Percentiles rank a stretch among this genome's conserved stretches.
phyloP scores from a whole-genome alignment of 164 flowering plant species.

The Litsea cubeba region DNA sequence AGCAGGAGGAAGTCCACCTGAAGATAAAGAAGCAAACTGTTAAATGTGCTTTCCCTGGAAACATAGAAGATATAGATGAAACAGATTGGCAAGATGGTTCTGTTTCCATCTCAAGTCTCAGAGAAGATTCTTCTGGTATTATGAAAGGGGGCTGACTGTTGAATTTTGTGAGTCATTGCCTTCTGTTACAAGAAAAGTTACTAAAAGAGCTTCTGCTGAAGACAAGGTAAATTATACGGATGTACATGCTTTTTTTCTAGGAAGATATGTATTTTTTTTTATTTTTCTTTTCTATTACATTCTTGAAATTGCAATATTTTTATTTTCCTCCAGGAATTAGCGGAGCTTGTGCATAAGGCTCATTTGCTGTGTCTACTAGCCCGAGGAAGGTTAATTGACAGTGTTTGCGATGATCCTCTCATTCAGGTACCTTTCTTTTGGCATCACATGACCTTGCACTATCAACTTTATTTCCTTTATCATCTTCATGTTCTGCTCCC shows the following conservation, averaged over 20 bases:
- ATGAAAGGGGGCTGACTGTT: conserved; percentile 37
- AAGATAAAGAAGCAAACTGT: conserved; percentile 12
- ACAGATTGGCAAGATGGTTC: conserved; percentile 85
- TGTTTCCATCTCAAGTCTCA: conserved; percentile 20
- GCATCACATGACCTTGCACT: neutral
- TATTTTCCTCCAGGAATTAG: conserved; percentile 52
- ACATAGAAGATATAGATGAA: conserved; percentile 43
- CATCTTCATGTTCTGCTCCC: neutral
- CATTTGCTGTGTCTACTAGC: conserved; percentile 89
- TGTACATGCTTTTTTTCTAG: neutral
- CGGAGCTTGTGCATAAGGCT: conserved; percentile 84
- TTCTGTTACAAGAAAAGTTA: conserved; percentile 36
- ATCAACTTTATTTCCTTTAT: neutral
- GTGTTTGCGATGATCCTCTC: conserved; percentile 81
- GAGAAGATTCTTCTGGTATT: conserved; percentile 12
- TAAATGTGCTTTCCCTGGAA: conserved; percentile 8
- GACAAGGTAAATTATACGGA: conserved; percentile 57
- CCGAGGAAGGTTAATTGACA: conserved; percentile 80
- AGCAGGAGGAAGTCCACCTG: conserved; percentile 1
- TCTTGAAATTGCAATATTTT: neutral
- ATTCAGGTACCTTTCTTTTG: conserved; percentile 61
- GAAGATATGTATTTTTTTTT: neutral
- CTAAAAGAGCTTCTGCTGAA: conserved; percentile 63
- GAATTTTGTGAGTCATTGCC: conserved; percentile 50
- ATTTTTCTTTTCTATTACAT: neutral